A percentile compares a stretch with the other conserved stretches of the same genome.
These are phyloP conservation scores for Crucibulum laeve DNA, from an alignment of 768 basidiomycete genomes.

Conservation along the genomic window DNA sequence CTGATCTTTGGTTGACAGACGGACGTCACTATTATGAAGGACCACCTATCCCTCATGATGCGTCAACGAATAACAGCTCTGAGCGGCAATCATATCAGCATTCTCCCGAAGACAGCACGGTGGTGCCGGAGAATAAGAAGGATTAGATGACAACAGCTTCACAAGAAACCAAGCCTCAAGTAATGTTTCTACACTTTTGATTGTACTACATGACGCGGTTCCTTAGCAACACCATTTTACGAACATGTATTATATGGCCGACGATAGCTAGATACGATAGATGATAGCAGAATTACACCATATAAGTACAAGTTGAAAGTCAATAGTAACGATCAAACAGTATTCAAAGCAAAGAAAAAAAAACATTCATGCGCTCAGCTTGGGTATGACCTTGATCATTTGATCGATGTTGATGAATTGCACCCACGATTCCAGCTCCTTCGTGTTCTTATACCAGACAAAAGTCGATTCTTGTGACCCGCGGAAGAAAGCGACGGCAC, in stretches of 20 bases:
- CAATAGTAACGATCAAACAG: too few relatives aligned
- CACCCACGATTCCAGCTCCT: conserved; percentile 74
- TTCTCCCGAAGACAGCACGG: not conserved
- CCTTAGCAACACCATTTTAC: too few relatives aligned
- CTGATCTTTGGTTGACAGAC: conserved; percentile 17
- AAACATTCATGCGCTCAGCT: conserved; percentile 52
- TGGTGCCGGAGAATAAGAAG: too few relatives aligned
- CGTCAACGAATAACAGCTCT: not conserved
- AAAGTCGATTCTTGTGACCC: conserved; percentile 62
- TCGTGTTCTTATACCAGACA: conserved; percentile 64
- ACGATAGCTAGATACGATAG: too few relatives aligned
- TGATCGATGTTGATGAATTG: conserved; percentile 83
- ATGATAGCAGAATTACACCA: not conserved
- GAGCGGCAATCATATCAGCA: not conserved
- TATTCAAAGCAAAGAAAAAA: not conserved
- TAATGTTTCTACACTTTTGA: too few relatives aligned
- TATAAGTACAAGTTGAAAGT: conserved; percentile 1
- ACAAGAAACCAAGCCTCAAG: too few relatives aligned
- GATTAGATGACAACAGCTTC: too few relatives aligned
- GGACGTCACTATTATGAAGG: conserved; percentile 40
- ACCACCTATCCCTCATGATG: conserved; percentile 30
- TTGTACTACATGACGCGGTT: too few relatives aligned
- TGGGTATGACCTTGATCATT: conserved; percentile 74
- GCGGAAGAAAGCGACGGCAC: conserved; percentile 74
- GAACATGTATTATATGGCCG: too few relatives aligned